A percentile compares a stretch with the other conserved stretches of the same genome.
Conservation (phyloP, 805 yeast genomes). For the Diddensiella santjacobensis region DNA sequence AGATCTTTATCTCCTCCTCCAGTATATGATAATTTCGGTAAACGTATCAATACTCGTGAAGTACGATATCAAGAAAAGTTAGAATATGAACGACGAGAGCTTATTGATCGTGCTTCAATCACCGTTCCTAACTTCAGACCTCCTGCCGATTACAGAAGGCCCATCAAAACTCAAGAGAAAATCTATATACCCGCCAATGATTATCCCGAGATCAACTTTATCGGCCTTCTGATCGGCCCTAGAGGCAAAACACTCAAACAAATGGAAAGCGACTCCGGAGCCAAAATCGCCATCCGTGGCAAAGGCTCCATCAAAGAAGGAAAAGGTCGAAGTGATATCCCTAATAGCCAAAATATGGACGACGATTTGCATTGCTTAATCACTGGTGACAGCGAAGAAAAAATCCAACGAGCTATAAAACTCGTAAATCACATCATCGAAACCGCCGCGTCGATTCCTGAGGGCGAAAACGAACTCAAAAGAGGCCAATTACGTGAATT, state of each 20-base stretch:
- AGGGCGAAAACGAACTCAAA: slow-evolving; percentile 88
- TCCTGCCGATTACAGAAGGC: slow-evolving; percentile 71
- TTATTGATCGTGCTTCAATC: slow-evolving; percentile 72
- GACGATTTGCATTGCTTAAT: slow-evolving; percentile 89
- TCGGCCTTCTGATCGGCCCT: slow-evolving; percentile 89
- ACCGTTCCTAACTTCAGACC: slow-evolving; percentile 73
- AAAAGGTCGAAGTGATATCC: slow-evolving; percentile 48
- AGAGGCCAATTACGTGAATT: slow-evolving; percentile 86
- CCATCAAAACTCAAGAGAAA: slow-evolving; percentile 73
- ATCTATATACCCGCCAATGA: slow-evolving; percentile 79
- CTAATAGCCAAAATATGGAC: slow-evolving; percentile 50
- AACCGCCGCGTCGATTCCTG: slow-evolving; percentile 84
- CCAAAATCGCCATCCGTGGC: slow-evolving; percentile 87
- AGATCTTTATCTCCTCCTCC: slow-evolving; percentile 91
- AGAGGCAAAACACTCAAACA: slow-evolving; percentile 86
- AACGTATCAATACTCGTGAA: slow-evolving; percentile 81
- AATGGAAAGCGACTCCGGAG: slow-evolving; percentile 82
- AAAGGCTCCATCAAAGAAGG: slow-evolving; percentile 96
- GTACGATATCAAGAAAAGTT: slow-evolving; percentile 54
- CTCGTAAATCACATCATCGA: slow-evolving; percentile 72
- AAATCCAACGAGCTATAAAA: slow-evolving; percentile 68
- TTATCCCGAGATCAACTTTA: slow-evolving; percentile 88
- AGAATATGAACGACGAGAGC: slow-evolving; percentile 74
- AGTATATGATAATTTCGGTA: slow-evolving; percentile 75
- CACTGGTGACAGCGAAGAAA: slow-evolving; percentile 76